A percentile compares a stretch with the other conserved stretches of the same genome.
Evolutionary conservation across 805 yeast genomes (phyloP).

Genomic region (Candida yuanshanica): DNA sequence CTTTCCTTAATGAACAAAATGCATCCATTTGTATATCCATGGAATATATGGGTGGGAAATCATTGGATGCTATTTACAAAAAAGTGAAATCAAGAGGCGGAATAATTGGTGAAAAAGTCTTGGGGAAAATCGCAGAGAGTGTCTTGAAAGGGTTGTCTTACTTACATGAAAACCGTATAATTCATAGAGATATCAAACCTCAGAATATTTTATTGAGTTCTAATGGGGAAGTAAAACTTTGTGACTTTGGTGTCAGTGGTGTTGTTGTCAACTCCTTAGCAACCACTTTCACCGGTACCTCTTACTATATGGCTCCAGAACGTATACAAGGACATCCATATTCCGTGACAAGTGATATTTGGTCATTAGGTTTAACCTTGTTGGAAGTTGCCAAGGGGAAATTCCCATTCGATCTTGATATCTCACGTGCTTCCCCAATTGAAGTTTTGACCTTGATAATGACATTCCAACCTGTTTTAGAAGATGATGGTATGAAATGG

Average conservation of each 20-base stretch:
- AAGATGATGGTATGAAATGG: constrained; percentile 81
- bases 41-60: constrained; percentile 96
- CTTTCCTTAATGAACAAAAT: constrained; percentile 69
- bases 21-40: constrained; percentile 88
- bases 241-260: constrained; percentile 98
- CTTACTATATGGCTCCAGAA: constrained; percentile 98
- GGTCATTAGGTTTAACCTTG: constrained; percentile 92
- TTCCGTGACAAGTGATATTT: constrained; percentile 90
- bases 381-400: constrained; percentile 90
- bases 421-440: constrained; percentile 63
- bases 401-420: constrained; percentile 58
- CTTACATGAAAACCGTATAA: constrained; percentile 79
- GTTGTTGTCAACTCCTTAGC: constrained; percentile 94
- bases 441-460: constrained; percentile 79
- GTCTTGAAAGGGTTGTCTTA: constrained; percentile 83
- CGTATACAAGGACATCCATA: constrained; percentile 94
- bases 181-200: constrained; percentile 95
- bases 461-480: constrained; percentile 73
- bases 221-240: constrained; percentile 79
- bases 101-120: constrained; percentile 85
- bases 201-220: constrained; percentile 79
- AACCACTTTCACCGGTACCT: constrained; percentile 95
- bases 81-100: constrained; percentile 70
- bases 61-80: constrained; percentile 87
- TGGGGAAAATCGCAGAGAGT: constrained; percentile 85